These are phyloP conservation scores for Pyrus communis DNA, from an alignment of 306 rosid genomes.

Conservation along the genomic window DNA sequence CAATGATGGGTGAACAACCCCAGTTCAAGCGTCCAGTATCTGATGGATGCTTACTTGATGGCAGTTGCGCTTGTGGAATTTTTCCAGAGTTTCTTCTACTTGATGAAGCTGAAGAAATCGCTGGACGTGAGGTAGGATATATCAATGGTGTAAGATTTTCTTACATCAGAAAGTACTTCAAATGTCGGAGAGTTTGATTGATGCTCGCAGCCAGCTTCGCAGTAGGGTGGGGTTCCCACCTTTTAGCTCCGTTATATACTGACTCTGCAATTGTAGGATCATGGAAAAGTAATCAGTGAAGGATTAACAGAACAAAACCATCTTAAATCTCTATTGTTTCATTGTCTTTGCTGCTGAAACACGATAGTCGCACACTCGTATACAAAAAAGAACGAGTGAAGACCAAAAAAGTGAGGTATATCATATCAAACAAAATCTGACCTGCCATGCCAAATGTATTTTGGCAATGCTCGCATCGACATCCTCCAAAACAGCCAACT, in stretches of 20 bases:
- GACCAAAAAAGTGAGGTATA: not conserved
- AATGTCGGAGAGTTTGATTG: not conserved
- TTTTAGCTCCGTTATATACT: not conserved
- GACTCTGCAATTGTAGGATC: conserved; percentile 2
- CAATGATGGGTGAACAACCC: not conserved
- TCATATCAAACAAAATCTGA: not conserved
- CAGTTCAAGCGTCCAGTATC: conserved; percentile 5
- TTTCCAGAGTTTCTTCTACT: not conserved
- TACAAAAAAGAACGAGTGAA: not conserved
- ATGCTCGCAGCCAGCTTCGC: not conserved
- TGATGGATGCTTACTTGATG: conserved; percentile 8
- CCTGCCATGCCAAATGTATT: conserved; percentile 30
- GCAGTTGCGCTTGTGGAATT: not conserved
- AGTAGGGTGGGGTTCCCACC: not conserved
- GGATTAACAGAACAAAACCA: not conserved
- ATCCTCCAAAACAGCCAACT: conserved; percentile 25
- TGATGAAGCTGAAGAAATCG: not conserved
- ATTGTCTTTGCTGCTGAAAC: not conserved
- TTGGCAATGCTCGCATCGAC: conserved; percentile 29
- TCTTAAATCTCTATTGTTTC: not conserved
- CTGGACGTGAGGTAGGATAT: not conserved
- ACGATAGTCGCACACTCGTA: not conserved
- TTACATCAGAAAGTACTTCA: no score
- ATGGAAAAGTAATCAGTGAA: not conserved
- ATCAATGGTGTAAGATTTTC: not conserved